Evolutionary conservation across 306 rosid genomes (phyloP), one percentile per base, ranked within the genome.

Genomic region (Begonia fuchsioides): DNA sequence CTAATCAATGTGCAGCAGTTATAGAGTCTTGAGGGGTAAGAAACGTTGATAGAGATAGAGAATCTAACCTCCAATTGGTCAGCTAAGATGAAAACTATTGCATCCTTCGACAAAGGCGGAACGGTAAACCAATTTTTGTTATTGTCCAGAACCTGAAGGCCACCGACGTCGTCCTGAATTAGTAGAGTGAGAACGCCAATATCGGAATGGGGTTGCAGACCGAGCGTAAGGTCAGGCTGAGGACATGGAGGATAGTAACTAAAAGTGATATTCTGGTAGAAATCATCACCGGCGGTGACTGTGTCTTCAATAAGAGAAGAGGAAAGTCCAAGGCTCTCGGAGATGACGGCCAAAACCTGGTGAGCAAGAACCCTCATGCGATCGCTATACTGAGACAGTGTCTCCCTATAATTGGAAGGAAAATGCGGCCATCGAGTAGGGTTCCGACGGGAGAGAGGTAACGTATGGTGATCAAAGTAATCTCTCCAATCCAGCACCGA

Each of bases 171-270:
- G 9, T 90, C 97, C 58, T 90, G 93, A 8, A 90, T 75, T 67
- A 84, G 65, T 48, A 84, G 74, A 39, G 97, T 84, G 10, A 88
- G 57, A 9, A 70, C 86, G 10, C 97, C 95, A 39, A 84, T 63
- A 50, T 88, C 97, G 39, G 97, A 88, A 65, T 88, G 97, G 5
- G 93, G 45, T 61, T 88, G 97, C 54, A 88, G 61, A 47, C 97
- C 97, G 44, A 88, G 75, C 0, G 97, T 84, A 48, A 88, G 77
- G 13, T 84, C 87, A 2, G 90, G 97, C 64, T 84, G 82, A 10
- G 95, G 97, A 54, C 97, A 77, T 38, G 70, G 80, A 44, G 97
- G 95, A 58, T 84, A 88, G 44, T 84, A 88, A 20, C 97, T 88
- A 10, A 81, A 73, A n/a, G 93, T 79, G 13, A 90, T 67, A 19